Conservation (phyloP, 1,284 basidiomycete species). For the Vanrija humicola region DNA sequence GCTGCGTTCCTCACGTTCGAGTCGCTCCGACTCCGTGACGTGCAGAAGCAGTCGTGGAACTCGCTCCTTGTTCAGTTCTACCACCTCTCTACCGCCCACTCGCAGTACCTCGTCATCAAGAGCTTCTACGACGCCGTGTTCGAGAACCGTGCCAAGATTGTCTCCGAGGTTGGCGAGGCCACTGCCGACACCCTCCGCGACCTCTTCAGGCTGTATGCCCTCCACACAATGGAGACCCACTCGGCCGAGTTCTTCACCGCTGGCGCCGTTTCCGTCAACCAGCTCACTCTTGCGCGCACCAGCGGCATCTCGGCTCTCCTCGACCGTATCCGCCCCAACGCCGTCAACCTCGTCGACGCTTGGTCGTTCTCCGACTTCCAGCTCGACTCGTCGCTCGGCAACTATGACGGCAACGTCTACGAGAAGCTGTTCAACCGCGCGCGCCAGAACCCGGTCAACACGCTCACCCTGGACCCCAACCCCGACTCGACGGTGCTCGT, state of each 20-base stretch:
- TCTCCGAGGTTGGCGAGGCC: slow-evolving; percentile 4
- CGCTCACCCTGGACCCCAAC: slow-evolving; percentile 18
- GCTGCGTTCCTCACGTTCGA: slow-evolving; percentile 39
- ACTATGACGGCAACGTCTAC: slow-evolving; percentile 52
- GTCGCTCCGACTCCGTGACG: slow-evolving; percentile 45
- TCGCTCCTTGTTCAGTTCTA: slow-evolving; percentile 21
- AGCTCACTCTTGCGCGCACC: slow-evolving; percentile 14
- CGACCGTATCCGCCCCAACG: slow-evolving; percentile 7
- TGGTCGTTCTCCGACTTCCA: slow-evolving; percentile 56
- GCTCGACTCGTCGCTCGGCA: slow-evolving; percentile 56
- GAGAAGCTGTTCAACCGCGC: slow-evolving; percentile 51
- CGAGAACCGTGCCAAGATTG: slow-evolving; percentile 6
- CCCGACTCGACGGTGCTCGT: slow-evolving; percentile 10
- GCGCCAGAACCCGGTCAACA: slow-evolving; percentile 19
- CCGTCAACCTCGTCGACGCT: slow-evolving; percentile 52
- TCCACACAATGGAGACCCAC: slow-evolving; percentile 50
- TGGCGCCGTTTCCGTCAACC: slow-evolving; percentile 47
- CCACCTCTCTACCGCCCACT: slow-evolving; percentile 20
- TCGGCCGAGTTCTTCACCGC: slow-evolving; percentile 53
- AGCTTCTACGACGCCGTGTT: slow-evolving; percentile 19
- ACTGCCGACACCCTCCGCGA: slow-evolving; percentile 28
- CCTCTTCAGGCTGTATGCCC: slow-evolving; percentile 50
- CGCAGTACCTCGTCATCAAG: slow-evolving; percentile 21
- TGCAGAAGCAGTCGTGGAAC: slow-evolving; percentile 39
- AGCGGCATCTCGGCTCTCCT: slow-evolving; percentile 11